Conservation (phyloP, 208 protist genomes). For the Crithidia fasciculata region DNA sequence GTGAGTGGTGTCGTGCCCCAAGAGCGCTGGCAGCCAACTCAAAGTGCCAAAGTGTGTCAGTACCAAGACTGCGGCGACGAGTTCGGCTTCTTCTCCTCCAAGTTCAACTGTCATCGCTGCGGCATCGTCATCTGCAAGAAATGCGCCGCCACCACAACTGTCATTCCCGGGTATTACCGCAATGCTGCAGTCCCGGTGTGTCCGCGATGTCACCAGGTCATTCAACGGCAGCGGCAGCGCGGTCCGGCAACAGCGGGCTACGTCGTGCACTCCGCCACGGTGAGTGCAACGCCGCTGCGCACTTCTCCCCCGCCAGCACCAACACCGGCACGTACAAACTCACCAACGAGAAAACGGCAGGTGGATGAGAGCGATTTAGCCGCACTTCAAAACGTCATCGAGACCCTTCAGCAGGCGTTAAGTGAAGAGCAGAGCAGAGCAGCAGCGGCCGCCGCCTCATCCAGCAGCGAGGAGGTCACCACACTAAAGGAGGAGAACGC, state of each 20-base stretch:
- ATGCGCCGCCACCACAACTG: conserved; percentile 33
- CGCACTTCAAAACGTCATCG: conserved; percentile 22
- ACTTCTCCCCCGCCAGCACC: neutral
- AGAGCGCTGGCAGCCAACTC: conserved; percentile 48
- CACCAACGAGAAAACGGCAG: neutral
- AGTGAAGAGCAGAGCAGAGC: conserved; percentile 1
- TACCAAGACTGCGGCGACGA: conserved; percentile 67
- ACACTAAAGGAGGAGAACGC: conserved; percentile 27
- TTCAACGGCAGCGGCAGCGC: conserved; percentile 40
- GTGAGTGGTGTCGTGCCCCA: conserved; percentile 59
- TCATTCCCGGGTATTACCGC: conserved; percentile 54
- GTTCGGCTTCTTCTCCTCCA: conserved; percentile 63
- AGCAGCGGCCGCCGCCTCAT: neutral
- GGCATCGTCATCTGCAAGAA: conserved; percentile 72
- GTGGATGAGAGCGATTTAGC: conserved; percentile 8
- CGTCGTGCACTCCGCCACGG: conserved; percentile 15
- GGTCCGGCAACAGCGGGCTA: conserved; percentile 17
- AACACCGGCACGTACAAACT: neutral
- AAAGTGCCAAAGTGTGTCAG: conserved; percentile 58
- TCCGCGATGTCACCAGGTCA: conserved; percentile 49
- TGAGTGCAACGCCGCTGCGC: conserved; percentile 6
- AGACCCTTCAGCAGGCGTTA: conserved; percentile 23
- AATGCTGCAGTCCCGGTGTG: conserved; percentile 52
- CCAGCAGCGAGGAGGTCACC: neutral
- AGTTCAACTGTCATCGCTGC: conserved; percentile 70